Base-by-base conservation (phyloP, 2,329 filamentous ascomycete genomes). In the Botrytis pseudocinerea region DNA sequence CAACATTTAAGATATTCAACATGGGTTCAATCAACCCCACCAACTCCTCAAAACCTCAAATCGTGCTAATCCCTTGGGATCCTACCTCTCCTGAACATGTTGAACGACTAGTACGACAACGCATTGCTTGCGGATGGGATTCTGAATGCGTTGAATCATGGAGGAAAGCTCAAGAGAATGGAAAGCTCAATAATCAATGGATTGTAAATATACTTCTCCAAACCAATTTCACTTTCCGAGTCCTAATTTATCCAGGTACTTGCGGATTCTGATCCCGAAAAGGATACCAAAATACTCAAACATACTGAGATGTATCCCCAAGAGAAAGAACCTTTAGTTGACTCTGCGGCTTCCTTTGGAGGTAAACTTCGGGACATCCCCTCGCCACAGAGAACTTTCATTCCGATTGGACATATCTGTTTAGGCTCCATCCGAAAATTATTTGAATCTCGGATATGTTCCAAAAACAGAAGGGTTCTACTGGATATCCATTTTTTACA, bases 71-170 rank as follows among this genome's bases (percentile, higher is more conserved):
- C 32, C 84, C 85, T 14, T 87, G 83, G 83, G 84, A 87, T 73
- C 78, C 82, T 16, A 76, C 75, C 25, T 83, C 81, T 62, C 79
- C 80, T 14, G 78, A 78, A n/a, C 85, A 86, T 71, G 78, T 80
- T 48, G 74, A 82, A 72, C 80, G 85, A 54, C 77, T 86, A 77
- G 78, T 81, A 57, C 80, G 83, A 42, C 85, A 86, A 76, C 82
- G 85, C 22, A 76, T 85, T 20, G 82, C 82, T 5, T 87, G 85
- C 74, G 83, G 84, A 25, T 87, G 85, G 85, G 80, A 82, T 59
- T 71, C 76, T 20, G 80, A 84, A 6, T 76, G 80, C 42, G 82
- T 86, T 2, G 75, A 77, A 73, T 59, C 61, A 28, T 77, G 75
- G 77, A 73, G 51, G 69, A 57, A 10, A 4, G 22, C 48, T 32